Base-by-base conservation (phyloP, 352 stramenopile genomes). In the Aphanomyces invadans region DNA sequence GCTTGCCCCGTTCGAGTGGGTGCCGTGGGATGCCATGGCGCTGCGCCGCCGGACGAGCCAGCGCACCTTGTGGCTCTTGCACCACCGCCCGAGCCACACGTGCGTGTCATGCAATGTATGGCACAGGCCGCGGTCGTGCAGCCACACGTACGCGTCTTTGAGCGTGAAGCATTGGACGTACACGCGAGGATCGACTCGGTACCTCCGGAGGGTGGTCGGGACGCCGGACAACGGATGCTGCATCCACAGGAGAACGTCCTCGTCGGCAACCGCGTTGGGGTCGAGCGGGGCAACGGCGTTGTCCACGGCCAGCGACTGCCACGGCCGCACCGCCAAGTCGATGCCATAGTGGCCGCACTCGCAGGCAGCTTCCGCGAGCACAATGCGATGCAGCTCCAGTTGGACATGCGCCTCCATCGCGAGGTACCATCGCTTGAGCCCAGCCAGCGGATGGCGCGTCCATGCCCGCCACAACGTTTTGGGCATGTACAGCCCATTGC, bases 361-460 rank as follows among this genome's bases (percentile, higher is more conserved):
- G 59, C 84, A 91, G 39, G 75, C 76, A 15, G 49, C 19, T 21
- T 80, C 71, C 70, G 88, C 76, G 31, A 83, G 86, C 28, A 91
- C 78, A 23, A 82, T 88, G 55, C 90, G 89, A 57, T 90, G 80
- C 48, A 91, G 89, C 54, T 91, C 83, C 33, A 78, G 88, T 31
- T 80, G 77, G 45, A 92, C 70, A 56, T 92, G 83, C 15, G 83
- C 89, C 72, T 92, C 83, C 38, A 89, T 92, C 15, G 89, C 72
- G n/a, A 81, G 76, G 68, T 88, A 89, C 83, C 83, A 92, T 0
- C 78, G 75, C 29, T 87, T 82, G 5, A 90, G 67, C 25, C 83
- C 83, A 69, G 89, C 80, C 19, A 92, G 67, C n/a, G 83, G 83
- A 25, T 70, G 76, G 31, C 88, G 71, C 12, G 74, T 76, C 42